Evolutionary conservation across 331 rosid genomes (phyloP), one percentile per base, ranked within the genome.

Genomic region (Pyracantha coccinea): DNA sequence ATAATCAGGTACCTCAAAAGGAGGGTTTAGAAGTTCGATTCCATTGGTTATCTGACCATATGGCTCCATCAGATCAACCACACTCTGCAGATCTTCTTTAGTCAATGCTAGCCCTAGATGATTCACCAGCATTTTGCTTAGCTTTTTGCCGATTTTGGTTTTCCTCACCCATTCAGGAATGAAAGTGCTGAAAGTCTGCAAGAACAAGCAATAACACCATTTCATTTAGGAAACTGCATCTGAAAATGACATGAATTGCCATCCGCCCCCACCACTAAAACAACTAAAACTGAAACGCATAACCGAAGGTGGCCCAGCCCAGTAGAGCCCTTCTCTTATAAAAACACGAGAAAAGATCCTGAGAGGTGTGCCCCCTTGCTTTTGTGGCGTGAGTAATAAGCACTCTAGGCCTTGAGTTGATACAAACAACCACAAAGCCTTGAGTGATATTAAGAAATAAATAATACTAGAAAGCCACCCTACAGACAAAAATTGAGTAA

Each of bases 21-120:
- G 97, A 59, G 98, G 97, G 74, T 87, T 93, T 68, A 93, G 87
- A 84, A 89, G 87, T 86, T 93, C 98, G 68, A 93, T 86, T 82
- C 98, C 98, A 76, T 91, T 91, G 90, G 84, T 90, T 83, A 93
- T 89, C 89, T 93, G 98, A 65, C 98, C 98, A 82, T 93, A 93
- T 52, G 98, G 98, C 74, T 93, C 98, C 98, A 93, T 93, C 77
- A 91, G 83, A 69, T 91, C 96, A 77, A 89, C 97, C 88, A 88
- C 96, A 71, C 75, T 86, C 82, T 88, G 89, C 79, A 93, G 76
- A 86, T 91, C 98, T 68, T 88, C 92, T 78, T 87, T 87, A 69
- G 96, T 80, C 83, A 93, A 82, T 76, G 88, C 76, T 55, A 93
- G 79, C 66, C 98, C 98, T 70, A 93, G 89, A 89, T 91, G 97